Percentiles rank a stretch among this genome's conserved stretches.
phyloP scores from a whole-genome alignment of 306 rosid genomes.

The Nissolia schottii region DNA sequence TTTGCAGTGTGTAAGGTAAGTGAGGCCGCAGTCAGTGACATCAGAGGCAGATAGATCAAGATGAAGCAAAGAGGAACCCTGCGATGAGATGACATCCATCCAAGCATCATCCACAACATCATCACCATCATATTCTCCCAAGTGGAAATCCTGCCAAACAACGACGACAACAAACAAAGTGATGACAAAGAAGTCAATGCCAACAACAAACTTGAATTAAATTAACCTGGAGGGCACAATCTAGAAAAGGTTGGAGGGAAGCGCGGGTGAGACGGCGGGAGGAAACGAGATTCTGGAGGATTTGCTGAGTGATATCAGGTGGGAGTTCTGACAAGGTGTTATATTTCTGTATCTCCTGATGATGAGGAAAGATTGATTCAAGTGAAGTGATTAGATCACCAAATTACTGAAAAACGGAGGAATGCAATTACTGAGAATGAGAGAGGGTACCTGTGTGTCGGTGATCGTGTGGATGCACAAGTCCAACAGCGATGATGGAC shows the following conservation, averaged over 20 bases:
- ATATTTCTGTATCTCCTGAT: slow-evolving; percentile 71
- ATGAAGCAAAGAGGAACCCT: slow-evolving; percentile 80
- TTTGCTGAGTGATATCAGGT: slow-evolving; percentile 82
- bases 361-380: slow-evolving; percentile 26
- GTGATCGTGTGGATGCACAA: slow-evolving; percentile 43
- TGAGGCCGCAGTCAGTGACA: slow-evolving; percentile 72
- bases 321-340: slow-evolving; percentile 63
- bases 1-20: slow-evolving; percentile 57
- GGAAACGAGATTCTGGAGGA: slow-evolving; percentile 67
- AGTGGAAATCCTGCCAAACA: slow-evolving; percentile 65
- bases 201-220: neutral
- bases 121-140: slow-evolving; percentile 65
- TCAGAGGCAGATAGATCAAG: slow-evolving; percentile 80
- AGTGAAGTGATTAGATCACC: neutral
- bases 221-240: slow-evolving; percentile 90
- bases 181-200: neutral
- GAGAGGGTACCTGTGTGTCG: slow-evolving; percentile 43
- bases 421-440: neutral
- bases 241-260: slow-evolving; percentile 60
- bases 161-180: slow-evolving; percentile 5
- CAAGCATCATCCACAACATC: slow-evolving; percentile 69
- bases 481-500: slow-evolving; percentile 55
- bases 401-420: neutral
- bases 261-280: slow-evolving; percentile 42
- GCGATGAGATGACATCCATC: slow-evolving; percentile 87